phyloP scores from a whole-genome alignment of 352 stramenopile species.

The Phytophthora fragariae region DNA sequence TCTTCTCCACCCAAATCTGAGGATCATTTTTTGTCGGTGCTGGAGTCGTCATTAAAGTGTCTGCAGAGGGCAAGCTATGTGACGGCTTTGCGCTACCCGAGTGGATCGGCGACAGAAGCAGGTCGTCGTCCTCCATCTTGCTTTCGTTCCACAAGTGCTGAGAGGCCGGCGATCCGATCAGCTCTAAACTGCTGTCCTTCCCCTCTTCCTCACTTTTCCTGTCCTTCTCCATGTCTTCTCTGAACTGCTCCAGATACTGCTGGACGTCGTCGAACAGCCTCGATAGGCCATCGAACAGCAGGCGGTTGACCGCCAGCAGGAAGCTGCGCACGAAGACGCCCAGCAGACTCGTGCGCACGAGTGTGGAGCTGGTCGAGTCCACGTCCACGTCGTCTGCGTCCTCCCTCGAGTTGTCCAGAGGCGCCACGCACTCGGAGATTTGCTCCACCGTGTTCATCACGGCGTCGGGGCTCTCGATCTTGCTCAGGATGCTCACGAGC shows the following conservation, averaged over 20 bases:
- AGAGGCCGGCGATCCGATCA: constrained; percentile 30
- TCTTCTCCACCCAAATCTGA: constrained; percentile 20
- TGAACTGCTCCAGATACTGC: constrained; percentile 59
- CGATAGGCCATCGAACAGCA: constrained; percentile 80
- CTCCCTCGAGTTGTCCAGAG: constrained; percentile 35
- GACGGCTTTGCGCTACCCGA: constrained; percentile 20
- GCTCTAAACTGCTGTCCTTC: constrained; percentile 34
- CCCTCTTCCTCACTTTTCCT: constrained; percentile 18
- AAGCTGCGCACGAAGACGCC: constrained; percentile 79
- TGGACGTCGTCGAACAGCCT: constrained; percentile 69
- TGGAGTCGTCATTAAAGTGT: constrained; percentile 32
- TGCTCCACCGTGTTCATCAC: constrained; percentile 73
- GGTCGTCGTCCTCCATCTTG: constrained; percentile 36
- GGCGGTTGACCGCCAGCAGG: constrained; percentile 59
- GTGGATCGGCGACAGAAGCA: constrained; percentile 46
- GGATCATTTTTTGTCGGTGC: constrained; percentile 10
- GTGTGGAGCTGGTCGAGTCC: constrained; percentile 57
- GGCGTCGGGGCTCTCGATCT: constrained; percentile 69
- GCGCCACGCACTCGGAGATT: constrained; percentile 67
- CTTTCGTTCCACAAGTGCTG: constrained; percentile 44
- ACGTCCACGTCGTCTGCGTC: constrained; percentile 26
- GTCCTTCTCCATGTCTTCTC: constrained; percentile 42
- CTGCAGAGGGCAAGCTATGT: constrained; percentile 11
- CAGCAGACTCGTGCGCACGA: constrained; percentile 64
- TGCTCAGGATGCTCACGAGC: constrained; percentile 59